phyloP scores from a whole-genome alignment of 192 early-diverging fungal genomes.

The Podila clonocystis region DNA sequence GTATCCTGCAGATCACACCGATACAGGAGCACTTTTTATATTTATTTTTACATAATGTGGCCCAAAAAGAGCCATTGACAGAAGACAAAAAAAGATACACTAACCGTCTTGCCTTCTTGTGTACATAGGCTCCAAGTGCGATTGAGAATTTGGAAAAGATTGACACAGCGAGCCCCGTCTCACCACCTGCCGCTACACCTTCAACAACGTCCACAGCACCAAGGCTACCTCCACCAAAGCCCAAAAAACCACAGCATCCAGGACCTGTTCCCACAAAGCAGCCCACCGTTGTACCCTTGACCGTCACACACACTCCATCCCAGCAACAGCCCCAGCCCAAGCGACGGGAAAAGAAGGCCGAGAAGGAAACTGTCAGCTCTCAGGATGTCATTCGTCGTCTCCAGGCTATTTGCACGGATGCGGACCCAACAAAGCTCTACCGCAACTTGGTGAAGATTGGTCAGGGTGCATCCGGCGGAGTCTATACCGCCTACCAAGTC shows the following conservation, averaged over 20 bases:
- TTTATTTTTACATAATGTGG: background rate
- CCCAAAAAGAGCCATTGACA: background rate
- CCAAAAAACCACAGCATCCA: conserved; percentile 39
- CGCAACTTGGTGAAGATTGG: conserved; percentile 91
- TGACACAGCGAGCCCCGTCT: conserved; percentile 19
- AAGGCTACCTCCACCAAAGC: conserved; percentile 47
- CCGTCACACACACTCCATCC: background rate
- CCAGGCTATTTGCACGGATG: conserved; percentile 85
- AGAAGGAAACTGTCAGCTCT: conserved; percentile 58
- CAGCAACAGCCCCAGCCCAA: conserved; percentile 6
- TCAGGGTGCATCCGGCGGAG: conserved; percentile 92
- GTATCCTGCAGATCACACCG: too few species aligned
- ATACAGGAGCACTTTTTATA: background rate
- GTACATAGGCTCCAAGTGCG: conserved; percentile 16
- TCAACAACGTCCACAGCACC: conserved; percentile 27
- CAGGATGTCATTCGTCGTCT: conserved; percentile 88
- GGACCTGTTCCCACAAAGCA: conserved; percentile 17
- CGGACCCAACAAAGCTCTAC: conserved; percentile 88
- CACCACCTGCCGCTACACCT: conserved; percentile 17
- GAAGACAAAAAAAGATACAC: background rate
- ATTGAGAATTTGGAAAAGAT: conserved; percentile 19
- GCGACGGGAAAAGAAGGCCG: conserved; percentile 57
- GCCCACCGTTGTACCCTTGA: background rate
- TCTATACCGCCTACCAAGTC: conserved; percentile 85
- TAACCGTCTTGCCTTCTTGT: background rate